Percentiles rank a stretch among this genome's conserved stretches.
phyloP scores from a whole-genome alignment of 2,329 filamentous ascomycete genomes.

The Phaeophleospora eucalypticola region DNA sequence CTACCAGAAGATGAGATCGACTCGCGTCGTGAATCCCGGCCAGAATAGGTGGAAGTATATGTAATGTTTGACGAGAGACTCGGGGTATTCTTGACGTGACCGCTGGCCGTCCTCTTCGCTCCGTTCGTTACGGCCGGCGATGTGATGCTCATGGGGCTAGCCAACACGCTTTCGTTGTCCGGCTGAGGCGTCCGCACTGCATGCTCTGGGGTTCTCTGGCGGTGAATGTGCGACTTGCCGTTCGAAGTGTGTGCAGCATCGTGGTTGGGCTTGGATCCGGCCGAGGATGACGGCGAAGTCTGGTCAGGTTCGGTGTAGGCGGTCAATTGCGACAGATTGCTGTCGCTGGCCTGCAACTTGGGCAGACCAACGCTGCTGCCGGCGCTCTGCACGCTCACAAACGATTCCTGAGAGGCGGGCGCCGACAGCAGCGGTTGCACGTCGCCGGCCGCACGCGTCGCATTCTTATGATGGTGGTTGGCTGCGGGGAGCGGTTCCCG shows the following conservation, averaged over 20 bases:
- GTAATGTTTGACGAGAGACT: constrained; percentile 29
- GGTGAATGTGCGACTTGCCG: constrained; percentile 8
- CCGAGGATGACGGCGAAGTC: constrained; percentile 26
- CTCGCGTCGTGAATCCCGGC: constrained; percentile 59
- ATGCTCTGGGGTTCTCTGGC: constrained; percentile 16
- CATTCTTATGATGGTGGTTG: constrained; percentile 5
- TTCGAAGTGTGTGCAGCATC: constrained; percentile 5
- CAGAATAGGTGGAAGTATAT: constrained; percentile 29
- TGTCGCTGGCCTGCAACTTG: constrained; percentile 19
- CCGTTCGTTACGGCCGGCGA: constrained; percentile 41
- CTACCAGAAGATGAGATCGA: constrained; percentile 64
- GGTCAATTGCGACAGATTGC: constrained; percentile 30
- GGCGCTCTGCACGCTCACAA: constrained; percentile 24
- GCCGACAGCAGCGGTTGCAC: constrained; percentile 21
- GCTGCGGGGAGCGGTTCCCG: constrained; percentile 6
- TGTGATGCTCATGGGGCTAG: constrained; percentile 41
- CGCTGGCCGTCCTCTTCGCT: constrained; percentile 74
- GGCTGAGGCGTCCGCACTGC: constrained; percentile 15
- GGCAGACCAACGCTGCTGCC: constrained; percentile 20
- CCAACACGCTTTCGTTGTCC: constrained; percentile 22
- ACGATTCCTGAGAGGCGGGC: constrained; percentile 31
- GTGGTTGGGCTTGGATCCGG: constrained; percentile 3
- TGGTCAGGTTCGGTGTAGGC: constrained; percentile 25
- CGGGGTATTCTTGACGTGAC: constrained; percentile 62
- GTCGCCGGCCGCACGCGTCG: constrained; percentile 24